Percentiles rank a stretch among this genome's conserved stretches.
These are phyloP conservation scores for Adansonia grandidieri DNA, from an alignment of 441 rosid genomes.

Conservation along the genomic window DNA sequence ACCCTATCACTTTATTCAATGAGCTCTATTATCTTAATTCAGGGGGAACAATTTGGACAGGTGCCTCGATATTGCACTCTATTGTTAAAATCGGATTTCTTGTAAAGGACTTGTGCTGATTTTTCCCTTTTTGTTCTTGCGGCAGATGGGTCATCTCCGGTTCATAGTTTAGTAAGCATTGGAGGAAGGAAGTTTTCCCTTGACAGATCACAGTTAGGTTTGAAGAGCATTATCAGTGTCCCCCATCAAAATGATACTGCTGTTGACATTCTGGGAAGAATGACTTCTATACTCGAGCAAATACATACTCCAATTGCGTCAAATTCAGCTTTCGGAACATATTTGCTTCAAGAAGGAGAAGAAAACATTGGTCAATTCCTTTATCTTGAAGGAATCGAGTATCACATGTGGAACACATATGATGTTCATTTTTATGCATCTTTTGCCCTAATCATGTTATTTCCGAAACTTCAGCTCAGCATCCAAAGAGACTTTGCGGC, in stretches of 20 bases:
- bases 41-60: slow-evolving; percentile 93
- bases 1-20: slow-evolving; percentile 78
- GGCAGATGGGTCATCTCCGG: slow-evolving; percentile 79
- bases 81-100: neutral
- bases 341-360: slow-evolving; percentile 81
- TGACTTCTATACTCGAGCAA: slow-evolving; percentile 64
- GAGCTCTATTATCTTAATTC: slow-evolving; percentile 93
- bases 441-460: slow-evolving; percentile 77
- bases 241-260: slow-evolving; percentile 50
- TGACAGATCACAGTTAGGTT: slow-evolving; percentile 50
- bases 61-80: slow-evolving; percentile 37
- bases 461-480: slow-evolving; percentile 86
- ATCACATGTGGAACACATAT: slow-evolving; percentile 94
- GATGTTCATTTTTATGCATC: slow-evolving; percentile 95
- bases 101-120: neutral
- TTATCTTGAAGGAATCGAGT: slow-evolving; percentile 85
- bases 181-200: slow-evolving; percentile 75
- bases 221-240: slow-evolving; percentile 36
- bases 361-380: slow-evolving; percentile 96
- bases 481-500: slow-evolving; percentile 93
- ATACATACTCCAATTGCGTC: slow-evolving; percentile 62
- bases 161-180: slow-evolving; percentile 62
- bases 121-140: slow-evolving; percentile 10
- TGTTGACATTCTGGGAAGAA: slow-evolving; percentile 65
- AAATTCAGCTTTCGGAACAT: slow-evolving; percentile 81